Evolutionary conservation across 805 yeast species (phyloP).

Genomic region (Wickerhamiella galacta): DNA sequence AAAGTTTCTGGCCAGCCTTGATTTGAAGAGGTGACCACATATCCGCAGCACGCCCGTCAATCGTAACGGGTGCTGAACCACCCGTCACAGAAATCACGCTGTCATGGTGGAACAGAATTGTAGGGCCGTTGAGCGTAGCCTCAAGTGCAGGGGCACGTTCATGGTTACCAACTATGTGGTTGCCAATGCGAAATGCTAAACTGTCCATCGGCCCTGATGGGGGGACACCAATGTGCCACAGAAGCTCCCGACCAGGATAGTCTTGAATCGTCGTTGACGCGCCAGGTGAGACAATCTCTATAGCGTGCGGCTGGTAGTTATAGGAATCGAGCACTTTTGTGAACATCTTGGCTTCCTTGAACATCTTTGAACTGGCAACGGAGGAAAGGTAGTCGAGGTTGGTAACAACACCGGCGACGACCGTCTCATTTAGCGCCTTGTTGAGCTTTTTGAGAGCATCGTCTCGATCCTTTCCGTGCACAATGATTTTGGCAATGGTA

Average conservation of each 20-base stretch:
- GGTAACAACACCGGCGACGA: constrained; percentile 73
- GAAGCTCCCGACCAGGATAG: constrained; percentile 76
- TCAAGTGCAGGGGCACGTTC: constrained; percentile 76
- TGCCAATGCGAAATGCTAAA: constrained; percentile 77
- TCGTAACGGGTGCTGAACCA: constrained; percentile 51
- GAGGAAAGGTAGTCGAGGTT: constrained; percentile 80
- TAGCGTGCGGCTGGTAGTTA: constrained; percentile 63
- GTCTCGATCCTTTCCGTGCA: constrained; percentile 73
- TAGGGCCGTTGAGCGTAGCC: constrained; percentile 75
- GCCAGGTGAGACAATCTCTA: constrained; percentile 78
- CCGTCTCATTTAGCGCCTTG: constrained; percentile 71
- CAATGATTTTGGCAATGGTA: constrained; percentile 88
- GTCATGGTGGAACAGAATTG: constrained; percentile 67
- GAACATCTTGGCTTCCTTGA: constrained; percentile 64
- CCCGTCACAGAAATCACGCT: constrained; percentile 73
- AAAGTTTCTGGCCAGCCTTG: constrained; percentile 57
- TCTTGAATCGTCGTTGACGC: constrained; percentile 95
- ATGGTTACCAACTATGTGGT: constrained; percentile 79
- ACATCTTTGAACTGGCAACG: constrained; percentile 71
- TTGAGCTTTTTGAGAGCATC: constrained; percentile 70
- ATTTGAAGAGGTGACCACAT: constrained; percentile 63
- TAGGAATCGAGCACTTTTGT: constrained; percentile 77
- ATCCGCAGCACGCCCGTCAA: constrained; percentile 39
- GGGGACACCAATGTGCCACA: constrained; percentile 89
- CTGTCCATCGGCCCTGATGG: constrained; percentile 98